These are phyloP conservation scores for Ilex asprella DNA, from an alignment of 257 asterid genomes.

Conservation along the genomic window DNA sequence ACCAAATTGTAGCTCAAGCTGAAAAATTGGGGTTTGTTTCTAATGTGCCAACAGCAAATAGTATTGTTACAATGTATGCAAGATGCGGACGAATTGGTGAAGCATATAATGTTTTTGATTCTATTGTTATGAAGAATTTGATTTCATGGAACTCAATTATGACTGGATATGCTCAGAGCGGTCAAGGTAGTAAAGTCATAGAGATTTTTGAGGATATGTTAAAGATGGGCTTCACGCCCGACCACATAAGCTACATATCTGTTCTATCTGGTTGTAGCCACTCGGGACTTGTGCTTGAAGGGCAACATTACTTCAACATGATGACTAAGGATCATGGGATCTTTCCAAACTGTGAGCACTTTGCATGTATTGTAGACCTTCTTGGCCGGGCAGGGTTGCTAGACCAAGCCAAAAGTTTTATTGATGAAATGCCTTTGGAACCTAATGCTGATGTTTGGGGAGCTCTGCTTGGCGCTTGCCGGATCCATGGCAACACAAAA, in stretches of 20 bases:
- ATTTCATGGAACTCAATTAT: conserved; percentile 28
- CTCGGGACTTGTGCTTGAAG: conserved; percentile 19
- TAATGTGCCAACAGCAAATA: conserved; percentile 11
- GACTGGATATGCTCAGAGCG: conserved; percentile 22
- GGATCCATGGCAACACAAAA: conserved; percentile 17
- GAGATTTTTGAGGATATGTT: conserved; percentile 18
- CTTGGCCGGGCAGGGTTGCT: conserved; percentile 26
- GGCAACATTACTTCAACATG: conserved; percentile 9
- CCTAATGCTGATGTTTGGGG: conserved; percentile 29
- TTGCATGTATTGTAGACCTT: conserved; percentile 22
- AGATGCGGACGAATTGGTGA: conserved; percentile 19
- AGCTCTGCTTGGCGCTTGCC: conserved; percentile 17
- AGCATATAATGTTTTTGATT: conserved; percentile 13
- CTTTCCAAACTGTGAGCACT: conserved; percentile 18
- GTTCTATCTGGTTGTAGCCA: conserved; percentile 24
- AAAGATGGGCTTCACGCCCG: conserved; percentile 8
- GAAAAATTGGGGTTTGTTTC: conserved; percentile 14
- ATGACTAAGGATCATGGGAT: conserved; percentile 16
- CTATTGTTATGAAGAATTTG: conserved; percentile 10
- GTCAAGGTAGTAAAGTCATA: conserved; percentile 16
- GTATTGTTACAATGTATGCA: conserved; percentile 23
- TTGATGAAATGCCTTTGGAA: conserved; percentile 17
- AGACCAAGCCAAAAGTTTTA: conserved; percentile 15
- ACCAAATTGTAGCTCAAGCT: conserved; percentile 7
- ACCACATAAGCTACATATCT: conserved; percentile 13